phyloP scores from a whole-genome alignment of 2,329 filamentous ascomycete genomes.

The Aspergillus versicolor region DNA sequence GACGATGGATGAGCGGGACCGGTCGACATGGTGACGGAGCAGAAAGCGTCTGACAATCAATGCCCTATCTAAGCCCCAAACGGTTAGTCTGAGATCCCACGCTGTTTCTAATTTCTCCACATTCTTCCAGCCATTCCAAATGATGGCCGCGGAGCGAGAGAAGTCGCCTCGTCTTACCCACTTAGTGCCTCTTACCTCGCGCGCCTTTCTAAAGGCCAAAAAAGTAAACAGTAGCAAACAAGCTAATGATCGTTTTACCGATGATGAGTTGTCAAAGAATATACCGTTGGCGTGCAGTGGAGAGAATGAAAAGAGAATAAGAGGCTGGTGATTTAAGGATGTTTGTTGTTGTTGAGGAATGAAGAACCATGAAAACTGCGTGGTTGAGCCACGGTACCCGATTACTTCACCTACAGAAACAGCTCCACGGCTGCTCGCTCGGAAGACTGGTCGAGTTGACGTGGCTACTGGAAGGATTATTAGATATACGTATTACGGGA shows the following conservation, averaged over 20 bases:
- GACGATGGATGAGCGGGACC: slow-evolving; percentile 19
- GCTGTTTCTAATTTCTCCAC: slow-evolving; percentile 29
- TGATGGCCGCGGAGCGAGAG: neutral
- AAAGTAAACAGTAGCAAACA: neutral
- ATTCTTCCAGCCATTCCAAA: slow-evolving; percentile 6
- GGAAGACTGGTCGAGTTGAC: neutral
- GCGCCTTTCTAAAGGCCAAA: slow-evolving; percentile 3
- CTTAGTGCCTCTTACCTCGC: slow-evolving; percentile 3
- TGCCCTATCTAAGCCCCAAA: slow-evolving; percentile 8
- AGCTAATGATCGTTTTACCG: neutral
- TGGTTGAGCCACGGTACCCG: neutral
- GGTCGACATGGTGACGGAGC: slow-evolving; percentile 35
- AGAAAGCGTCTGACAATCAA: neutral
- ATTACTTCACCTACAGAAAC: slow-evolving; percentile 2
- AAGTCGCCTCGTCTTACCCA: slow-evolving; percentile 12
- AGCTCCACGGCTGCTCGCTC: neutral
- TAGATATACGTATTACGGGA: neutral
- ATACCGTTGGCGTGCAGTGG: neutral
- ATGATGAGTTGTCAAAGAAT: neutral
- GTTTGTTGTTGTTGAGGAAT: neutral
- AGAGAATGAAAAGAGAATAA: neutral
- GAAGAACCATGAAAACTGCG: neutral
- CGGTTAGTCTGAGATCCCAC: slow-evolving; percentile 16
- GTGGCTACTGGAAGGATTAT: neutral
- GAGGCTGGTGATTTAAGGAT: neutral